Evolutionary conservation across 2,329 filamentous ascomycete genomes (phyloP), one percentile per base, ranked within the genome.

Genomic region (Gyromitra esculenta): DNA sequence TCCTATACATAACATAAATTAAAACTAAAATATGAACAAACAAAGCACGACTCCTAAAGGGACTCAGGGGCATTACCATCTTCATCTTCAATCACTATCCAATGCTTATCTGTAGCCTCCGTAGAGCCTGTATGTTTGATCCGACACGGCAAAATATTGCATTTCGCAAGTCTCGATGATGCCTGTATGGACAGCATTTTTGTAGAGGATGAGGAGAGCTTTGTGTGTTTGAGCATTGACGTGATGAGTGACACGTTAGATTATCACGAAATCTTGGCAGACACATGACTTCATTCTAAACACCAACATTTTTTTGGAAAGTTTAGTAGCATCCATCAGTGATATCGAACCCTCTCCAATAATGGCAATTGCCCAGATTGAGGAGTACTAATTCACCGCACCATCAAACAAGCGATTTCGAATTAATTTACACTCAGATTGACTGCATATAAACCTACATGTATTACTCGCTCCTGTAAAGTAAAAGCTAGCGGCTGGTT

Each of bases 141-240:
- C 35, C 59, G 69, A 41, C 78, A 79, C 11, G 78, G 78, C 35
- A 79, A 67, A 37, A 79, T 41, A 62, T 79, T 75, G 75, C 67
- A 72, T 13, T 37, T 66, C 31, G 68, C 63, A 18, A 67, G 15
- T 9, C 56, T 65, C 9, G 65, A 59, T 11, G 72, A 70, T 15
- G 57, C 57, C 48, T 71, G 65, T 31, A 75, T 70, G 13, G 66
- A 71, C 52, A 75, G 41, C 72, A 75, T 75, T 50, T 69, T 71
- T 31, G 25, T 4, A 31, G 52, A 11, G n/a, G 45, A 52, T 37
- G 67, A 31, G 8, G 67, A 41, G 35, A 62, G 31, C n/a, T 63
- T 69, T 15, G 15, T 63, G 48, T n/a, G 69, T 63, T 63, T 41
- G 15, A 57, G 18, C 57, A 65, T 70, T 41, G 37, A 50, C 57